Conservation (phyloP, 1,284 basidiomycete genomes). For the Trametes pubescens region DNA sequence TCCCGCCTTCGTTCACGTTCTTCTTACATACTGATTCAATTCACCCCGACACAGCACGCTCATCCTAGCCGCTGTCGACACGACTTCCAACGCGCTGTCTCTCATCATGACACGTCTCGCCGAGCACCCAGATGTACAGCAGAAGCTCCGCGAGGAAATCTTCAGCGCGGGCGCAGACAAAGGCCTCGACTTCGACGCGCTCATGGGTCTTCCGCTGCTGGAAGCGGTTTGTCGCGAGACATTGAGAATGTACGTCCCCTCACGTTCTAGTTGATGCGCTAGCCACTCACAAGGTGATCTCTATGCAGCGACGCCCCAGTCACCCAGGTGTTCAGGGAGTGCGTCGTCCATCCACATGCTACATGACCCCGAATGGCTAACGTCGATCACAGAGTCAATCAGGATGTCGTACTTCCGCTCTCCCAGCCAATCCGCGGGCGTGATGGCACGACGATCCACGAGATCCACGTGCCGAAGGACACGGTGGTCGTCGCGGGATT, state of each 20-base stretch:
- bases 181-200: slow-evolving; percentile 37
- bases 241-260: slow-evolving; percentile 35
- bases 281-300: too few relatives aligned
- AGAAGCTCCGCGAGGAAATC: slow-evolving; percentile 40
- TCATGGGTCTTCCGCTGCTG: slow-evolving; percentile 42
- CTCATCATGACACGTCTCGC: slow-evolving; percentile 38
- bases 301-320: slow-evolving; percentile 18
- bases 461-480: slow-evolving; percentile 29
- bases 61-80: slow-evolving; percentile 40
- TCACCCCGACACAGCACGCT: slow-evolving; percentile 27
- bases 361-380: not conserved
- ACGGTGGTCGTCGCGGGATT: slow-evolving; percentile 28
- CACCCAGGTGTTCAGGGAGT: slow-evolving; percentile 25
- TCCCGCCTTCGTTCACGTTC: slow-evolving; percentile 29
- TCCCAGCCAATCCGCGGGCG: slow-evolving; percentile 23
- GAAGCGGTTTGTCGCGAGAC: slow-evolving; percentile 46
- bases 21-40: slow-evolving; percentile 16
- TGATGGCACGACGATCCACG: slow-evolving; percentile 26
- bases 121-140: slow-evolving; percentile 23
- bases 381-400: slow-evolving; percentile 3
- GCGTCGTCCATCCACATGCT: not conserved
- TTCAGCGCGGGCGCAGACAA: slow-evolving; percentile 25
- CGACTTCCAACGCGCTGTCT: slow-evolving; percentile 40
- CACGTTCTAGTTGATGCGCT: not conserved
- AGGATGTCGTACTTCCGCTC: slow-evolving; percentile 29